These are phyloP conservation scores for Penicillium concentricum DNA, from an alignment of 2,329 filamentous ascomycete species.

Conservation along the genomic window DNA sequence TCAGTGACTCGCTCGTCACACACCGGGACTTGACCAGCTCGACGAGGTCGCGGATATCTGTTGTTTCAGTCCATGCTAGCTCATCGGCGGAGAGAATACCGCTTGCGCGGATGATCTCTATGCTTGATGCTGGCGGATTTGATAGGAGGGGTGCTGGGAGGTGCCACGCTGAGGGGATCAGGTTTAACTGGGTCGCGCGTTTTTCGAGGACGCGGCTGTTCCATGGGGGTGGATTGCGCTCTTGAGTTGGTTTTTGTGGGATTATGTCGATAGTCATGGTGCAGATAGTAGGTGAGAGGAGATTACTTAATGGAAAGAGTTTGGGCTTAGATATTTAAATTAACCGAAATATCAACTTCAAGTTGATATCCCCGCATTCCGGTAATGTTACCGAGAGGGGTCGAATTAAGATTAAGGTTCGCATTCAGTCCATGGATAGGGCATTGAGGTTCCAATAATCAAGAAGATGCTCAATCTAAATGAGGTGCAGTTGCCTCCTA, in stretches of 20 bases:
- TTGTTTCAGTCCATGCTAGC: conserved; percentile 23
- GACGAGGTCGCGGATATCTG: conserved; percentile 18
- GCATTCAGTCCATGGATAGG: too few relatives aligned
- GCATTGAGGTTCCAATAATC: too few relatives aligned
- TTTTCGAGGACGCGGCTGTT: conserved; percentile 21
- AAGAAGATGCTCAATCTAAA: too few relatives aligned
- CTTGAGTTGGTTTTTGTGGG: neutral
- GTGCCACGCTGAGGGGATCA: conserved; percentile 24
- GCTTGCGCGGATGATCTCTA: conserved; percentile 20
- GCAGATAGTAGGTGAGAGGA: too few relatives aligned
- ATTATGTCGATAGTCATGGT: neutral
- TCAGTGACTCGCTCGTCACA: conserved; percentile 13
- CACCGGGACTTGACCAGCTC: conserved; percentile 8
- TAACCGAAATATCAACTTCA: neutral
- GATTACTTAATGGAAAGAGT: neutral
- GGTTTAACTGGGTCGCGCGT: conserved; percentile 18
- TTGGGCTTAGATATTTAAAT: too few relatives aligned
- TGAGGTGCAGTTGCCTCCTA: too few relatives aligned
- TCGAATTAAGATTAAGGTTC: too few relatives aligned
- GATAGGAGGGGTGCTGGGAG: conserved; percentile 12
- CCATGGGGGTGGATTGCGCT: conserved; percentile 8
- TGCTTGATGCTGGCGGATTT: conserved; percentile 7
- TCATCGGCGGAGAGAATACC: conserved; percentile 21
- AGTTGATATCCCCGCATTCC: neutral
- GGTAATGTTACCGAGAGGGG: too few relatives aligned